Evolutionary conservation across 2,329 filamentous ascomycete species (phyloP), one percentile per base, ranked within the genome.

Genomic region (Pseudogymnoascus sp.): DNA sequence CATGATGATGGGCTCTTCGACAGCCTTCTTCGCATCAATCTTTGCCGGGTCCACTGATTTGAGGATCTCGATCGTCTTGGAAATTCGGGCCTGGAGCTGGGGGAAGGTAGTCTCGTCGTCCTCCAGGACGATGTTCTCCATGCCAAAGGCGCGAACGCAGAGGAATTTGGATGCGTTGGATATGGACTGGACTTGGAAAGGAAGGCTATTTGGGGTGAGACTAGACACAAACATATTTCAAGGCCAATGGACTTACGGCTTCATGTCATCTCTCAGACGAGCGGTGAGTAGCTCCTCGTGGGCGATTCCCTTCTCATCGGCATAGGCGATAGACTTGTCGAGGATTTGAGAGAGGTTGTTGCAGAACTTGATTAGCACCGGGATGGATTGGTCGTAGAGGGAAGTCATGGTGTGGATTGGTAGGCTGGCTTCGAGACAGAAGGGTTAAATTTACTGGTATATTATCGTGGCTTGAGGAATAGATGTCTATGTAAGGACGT

Each of bases 61-160:
- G 0, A 82, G 69, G 18, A 77, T 72, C 5, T 72, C 70, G 41
- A 81, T 67, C 1, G 77, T 77, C 47, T 70, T 72, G 12, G 74
- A 68, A 58, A 83, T 73, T 7, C 78, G 74, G 11, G 66, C 73
- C 4, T 77, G 70, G 20, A 82, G 68, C 30, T 81, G 74, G 0
- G 71, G 71, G 57, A 81, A 79, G 0, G 77, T 79, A 18, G 70
- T 74, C 64, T 80, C 74, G 25, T 71, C 70, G 64, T 79, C 75
- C 1, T 72, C 69, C 4, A 75, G 64, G 1, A 64, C 38, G 5
- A 72, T 60, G 22, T 64, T 60, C 8, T 72, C 69, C 30, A 69
- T 63, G 25, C 69, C 69, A 2, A 69, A 72, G 50, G 76, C 64
- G 57, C 75, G 73, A 0, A 66, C 43, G 2, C 43, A 50, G 25